These are phyloP conservation scores for Calamus simplicifolius DNA, from an alignment of 176 grass and related monocot species.

Conservation along the genomic window DNA sequence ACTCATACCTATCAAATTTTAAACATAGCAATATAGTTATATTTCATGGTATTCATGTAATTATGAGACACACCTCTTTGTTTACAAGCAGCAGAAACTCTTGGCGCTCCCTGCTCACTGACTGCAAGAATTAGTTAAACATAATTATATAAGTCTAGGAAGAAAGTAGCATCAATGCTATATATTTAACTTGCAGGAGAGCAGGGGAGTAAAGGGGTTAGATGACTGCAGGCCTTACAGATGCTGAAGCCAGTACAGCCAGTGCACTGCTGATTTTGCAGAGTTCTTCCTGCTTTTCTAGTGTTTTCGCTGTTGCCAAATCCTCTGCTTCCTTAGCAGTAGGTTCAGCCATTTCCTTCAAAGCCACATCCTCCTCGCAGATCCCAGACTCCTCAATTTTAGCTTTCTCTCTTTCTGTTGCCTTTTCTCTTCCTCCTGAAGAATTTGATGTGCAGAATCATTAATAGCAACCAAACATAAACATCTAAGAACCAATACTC, in stretches of 20 bases:
- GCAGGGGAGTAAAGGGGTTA: constrained; percentile 13
- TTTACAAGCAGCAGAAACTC: constrained; percentile 91
- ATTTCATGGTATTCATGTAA: constrained; percentile 1
- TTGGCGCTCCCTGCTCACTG: constrained; percentile 73
- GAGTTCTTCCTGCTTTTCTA: constrained; percentile 60
- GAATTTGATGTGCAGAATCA: not conserved
- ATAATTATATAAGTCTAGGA: constrained; percentile 9
- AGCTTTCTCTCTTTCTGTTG: constrained; percentile 60
- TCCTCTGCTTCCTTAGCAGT: constrained; percentile 66
- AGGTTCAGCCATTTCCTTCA: constrained; percentile 77
- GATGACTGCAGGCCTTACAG: constrained; percentile 42
- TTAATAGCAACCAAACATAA: not conserved
- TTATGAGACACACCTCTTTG: constrained; percentile 58
- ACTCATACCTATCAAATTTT: too few relatives aligned
- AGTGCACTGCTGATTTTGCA: constrained; percentile 73
- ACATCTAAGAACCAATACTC: too few relatives aligned
- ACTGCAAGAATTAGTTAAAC: constrained; percentile 44
- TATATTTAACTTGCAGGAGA: constrained; percentile 10
- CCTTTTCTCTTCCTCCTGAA: constrained; percentile 79
- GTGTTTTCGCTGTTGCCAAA: constrained; percentile 46
- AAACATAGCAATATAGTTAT: too few relatives aligned
- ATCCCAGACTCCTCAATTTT: constrained; percentile 32
- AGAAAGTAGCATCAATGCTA: constrained; percentile 12
- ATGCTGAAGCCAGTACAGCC: constrained; percentile 83
- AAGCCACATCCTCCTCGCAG: constrained; percentile 61